phyloP scores from a whole-genome alignment of 305 asterid genomes.

The Petunia hybrid region DNA sequence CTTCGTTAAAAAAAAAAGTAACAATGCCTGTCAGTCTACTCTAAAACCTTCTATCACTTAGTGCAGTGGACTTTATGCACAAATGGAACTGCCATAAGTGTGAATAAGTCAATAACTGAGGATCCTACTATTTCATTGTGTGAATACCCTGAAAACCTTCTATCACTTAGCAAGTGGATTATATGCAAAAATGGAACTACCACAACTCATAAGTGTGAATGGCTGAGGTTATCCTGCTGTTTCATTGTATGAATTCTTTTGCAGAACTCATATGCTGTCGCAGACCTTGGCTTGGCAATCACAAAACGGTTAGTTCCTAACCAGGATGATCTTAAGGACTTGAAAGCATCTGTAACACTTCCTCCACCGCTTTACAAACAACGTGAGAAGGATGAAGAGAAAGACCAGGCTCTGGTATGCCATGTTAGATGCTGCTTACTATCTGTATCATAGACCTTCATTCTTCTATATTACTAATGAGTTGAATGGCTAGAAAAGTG shows the following conservation, averaged over 20 bases:
- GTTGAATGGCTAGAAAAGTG: slow-evolving; percentile 30
- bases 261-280: slow-evolving; percentile 84
- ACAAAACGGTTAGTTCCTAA: slow-evolving; percentile 67
- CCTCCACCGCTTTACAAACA: slow-evolving; percentile 71
- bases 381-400: slow-evolving; percentile 68
- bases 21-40: slow-evolving; percentile 21
- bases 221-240: slow-evolving; percentile 37
- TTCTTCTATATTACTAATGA: slow-evolving; percentile 34
- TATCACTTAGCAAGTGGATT: background rate
- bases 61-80: background rate
- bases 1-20: too few species aligned
- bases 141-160: slow-evolving; percentile 27
- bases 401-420: slow-evolving; percentile 63
- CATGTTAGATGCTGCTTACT: slow-evolving; percentile 18
- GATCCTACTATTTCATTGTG: slow-evolving; percentile 40
- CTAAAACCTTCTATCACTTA: slow-evolving; percentile 20
- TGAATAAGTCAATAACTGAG: background rate
- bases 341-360: slow-evolving; percentile 58
- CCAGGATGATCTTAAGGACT: slow-evolving; percentile 63
- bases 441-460: slow-evolving; percentile 36
- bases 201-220: background rate
- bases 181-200: background rate
- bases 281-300: slow-evolving; percentile 83
- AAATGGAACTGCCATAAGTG: background rate
- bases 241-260: slow-evolving; percentile 41